Percentiles rank a stretch among this genome's conserved stretches.
phyloP scores from a whole-genome alignment of 1,284 basidiomycete species.

The Ustilago tritici region DNA sequence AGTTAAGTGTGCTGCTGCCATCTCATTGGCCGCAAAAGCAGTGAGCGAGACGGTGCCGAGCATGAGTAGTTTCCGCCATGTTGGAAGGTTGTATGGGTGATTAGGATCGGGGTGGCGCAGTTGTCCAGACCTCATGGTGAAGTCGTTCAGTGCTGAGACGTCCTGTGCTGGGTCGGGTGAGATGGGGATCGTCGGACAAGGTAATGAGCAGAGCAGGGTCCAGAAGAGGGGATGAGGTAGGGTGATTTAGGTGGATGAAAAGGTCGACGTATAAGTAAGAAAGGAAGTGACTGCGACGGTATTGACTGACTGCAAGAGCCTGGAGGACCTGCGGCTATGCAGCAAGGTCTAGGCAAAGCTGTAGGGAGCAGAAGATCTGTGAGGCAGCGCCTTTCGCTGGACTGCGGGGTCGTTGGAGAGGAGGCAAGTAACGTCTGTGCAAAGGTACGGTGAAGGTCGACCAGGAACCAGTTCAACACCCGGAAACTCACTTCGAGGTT shows the following conservation, averaged over 20 bases:
- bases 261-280: conserved; percentile 1
- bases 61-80: conserved; percentile 65
- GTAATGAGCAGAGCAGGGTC: not conserved
- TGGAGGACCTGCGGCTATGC: conserved; percentile 1
- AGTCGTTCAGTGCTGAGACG: not conserved
- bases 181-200: not conserved
- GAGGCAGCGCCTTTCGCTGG: not conserved
- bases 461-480: not conserved
- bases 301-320: not conserved
- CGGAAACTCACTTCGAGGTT: conserved; percentile 1
- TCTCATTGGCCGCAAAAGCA: conserved; percentile 67
- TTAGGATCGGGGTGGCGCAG: conserved; percentile 46
- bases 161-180: not conserved
- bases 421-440: not conserved
- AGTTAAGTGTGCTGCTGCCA: conserved; percentile 56
- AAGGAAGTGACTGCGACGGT: not conserved
- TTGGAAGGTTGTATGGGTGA: conserved; percentile 57
- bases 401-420: not conserved
- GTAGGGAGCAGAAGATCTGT: not conserved
- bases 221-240: not conserved
- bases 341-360: not conserved
- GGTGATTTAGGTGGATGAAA: not conserved
- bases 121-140: conserved; percentile 32
- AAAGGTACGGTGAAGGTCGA: not conserved
- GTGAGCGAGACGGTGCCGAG: conserved; percentile 57